A percentile compares a stretch with the other conserved stretches of the same genome.
phyloP scores from a whole-genome alignment of 192 early-diverging fungal genomes.

The Coemansia sp. region DNA sequence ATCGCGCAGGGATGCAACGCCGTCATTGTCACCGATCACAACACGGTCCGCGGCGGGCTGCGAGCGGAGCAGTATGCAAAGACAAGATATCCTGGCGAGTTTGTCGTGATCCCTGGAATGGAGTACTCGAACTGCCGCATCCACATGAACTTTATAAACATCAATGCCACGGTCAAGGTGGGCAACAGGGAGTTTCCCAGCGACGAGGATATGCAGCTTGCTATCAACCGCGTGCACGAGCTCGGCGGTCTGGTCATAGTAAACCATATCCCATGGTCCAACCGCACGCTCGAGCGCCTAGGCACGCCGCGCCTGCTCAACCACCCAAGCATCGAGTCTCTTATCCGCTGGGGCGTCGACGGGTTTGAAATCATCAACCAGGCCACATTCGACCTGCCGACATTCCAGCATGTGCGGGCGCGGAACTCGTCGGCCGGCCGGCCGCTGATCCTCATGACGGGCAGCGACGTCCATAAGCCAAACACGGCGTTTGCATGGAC shows the following conservation, averaged over 20 bases:
- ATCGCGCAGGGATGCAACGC: constrained; percentile 70
- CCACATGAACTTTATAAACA: constrained; percentile 69
- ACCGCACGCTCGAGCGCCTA: constrained; percentile 58
- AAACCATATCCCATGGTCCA: constrained; percentile 79
- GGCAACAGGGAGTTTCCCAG: constrained; percentile 55
- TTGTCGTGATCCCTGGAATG: constrained; percentile 66
- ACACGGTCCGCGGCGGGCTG: constrained; percentile 61
- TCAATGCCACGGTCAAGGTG: constrained; percentile 56
- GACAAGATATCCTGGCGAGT: constrained; percentile 49
- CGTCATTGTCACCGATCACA: constrained; percentile 68
- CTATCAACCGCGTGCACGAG: constrained; percentile 60
- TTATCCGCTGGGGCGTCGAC: constrained; percentile 67
- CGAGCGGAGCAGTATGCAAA: constrained; percentile 58
- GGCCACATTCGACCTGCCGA: constrained; percentile 57
- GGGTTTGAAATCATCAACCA: constrained; percentile 69
- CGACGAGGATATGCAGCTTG: constrained; percentile 58
- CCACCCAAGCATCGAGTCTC: constrained; percentile 58
- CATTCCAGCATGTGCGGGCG: constrained; percentile 45
- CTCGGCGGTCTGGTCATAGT: constrained; percentile 70
- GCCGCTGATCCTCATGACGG: constrained; percentile 58
- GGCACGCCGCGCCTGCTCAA: constrained; percentile 57
- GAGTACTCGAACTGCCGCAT: constrained; percentile 69
- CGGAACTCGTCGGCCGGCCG: constrained; percentile 12
- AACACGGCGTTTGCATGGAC: constrained; percentile 63
- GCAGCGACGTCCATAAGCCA: constrained; percentile 67